Percentiles rank a stretch among this genome's conserved stretches.
phyloP scores from a whole-genome alignment of 2,329 filamentous ascomycete genomes.

The Sclerotinia subarctica region DNA sequence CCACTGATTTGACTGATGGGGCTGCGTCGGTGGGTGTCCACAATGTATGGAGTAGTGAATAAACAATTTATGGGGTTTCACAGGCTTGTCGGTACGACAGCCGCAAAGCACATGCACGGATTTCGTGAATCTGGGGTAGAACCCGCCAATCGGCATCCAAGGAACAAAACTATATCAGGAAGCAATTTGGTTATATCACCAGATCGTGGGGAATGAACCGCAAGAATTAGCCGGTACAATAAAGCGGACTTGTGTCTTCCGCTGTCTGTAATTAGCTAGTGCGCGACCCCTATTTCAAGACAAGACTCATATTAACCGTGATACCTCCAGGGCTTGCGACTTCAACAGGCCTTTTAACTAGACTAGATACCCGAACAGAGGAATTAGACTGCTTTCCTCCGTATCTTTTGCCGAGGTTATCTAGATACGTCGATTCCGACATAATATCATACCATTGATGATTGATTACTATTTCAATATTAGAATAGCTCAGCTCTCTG shows the following conservation, averaged over 20 bases:
- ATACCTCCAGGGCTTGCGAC: background rate
- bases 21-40: background rate
- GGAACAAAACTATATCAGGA: background rate
- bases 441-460: background rate
- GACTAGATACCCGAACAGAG: background rate
- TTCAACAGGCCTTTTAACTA: background rate
- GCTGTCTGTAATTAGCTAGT: background rate
- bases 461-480: background rate
- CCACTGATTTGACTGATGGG: conserved; percentile 2
- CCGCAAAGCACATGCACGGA: conserved; percentile 12
- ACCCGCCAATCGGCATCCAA: background rate
- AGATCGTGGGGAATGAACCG: conserved; percentile 3
- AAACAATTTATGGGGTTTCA: conserved; percentile 1
- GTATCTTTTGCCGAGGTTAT: background rate
- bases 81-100: conserved; percentile 16
- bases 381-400: background rate
- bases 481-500: background rate
- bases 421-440: background rate
- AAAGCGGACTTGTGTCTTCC: background rate
- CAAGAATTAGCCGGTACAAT: background rate
- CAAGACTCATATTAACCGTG: background rate
- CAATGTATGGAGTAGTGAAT: background rate
- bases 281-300: background rate
- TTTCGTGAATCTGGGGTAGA: conserved; percentile 11
- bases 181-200: background rate